Conservation (phyloP, 2,329 filamentous ascomycete genomes). For the Exophiala alcalophila region DNA sequence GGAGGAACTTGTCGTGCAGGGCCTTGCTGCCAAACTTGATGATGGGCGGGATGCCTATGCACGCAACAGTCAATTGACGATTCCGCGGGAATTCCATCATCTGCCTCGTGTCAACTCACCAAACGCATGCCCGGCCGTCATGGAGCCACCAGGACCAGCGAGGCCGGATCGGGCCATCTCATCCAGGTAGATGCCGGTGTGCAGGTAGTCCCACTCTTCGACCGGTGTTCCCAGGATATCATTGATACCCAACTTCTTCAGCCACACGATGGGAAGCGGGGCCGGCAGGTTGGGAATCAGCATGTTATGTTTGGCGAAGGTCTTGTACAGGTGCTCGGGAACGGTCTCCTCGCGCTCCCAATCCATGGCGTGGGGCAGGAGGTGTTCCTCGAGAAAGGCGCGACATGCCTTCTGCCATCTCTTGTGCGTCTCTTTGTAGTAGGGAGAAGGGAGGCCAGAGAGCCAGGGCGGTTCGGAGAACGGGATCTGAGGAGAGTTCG, state of each 20-base stretch:
- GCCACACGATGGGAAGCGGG: conserved; percentile 65
- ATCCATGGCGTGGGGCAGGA: conserved; percentile 61
- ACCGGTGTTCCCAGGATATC: conserved; percentile 65
- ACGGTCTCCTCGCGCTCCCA: conserved; percentile 67
- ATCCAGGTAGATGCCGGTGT: conserved; percentile 67
- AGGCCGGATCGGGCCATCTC: conserved; percentile 68
- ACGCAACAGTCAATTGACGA: background rate
- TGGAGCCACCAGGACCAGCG: conserved; percentile 59
- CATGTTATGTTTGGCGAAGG: conserved; percentile 65
- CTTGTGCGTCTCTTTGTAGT: conserved; percentile 65
- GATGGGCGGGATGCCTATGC: conserved; percentile 62
- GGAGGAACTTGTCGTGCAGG: conserved; percentile 65
- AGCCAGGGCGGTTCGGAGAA: conserved; percentile 74
- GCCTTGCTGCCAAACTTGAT: conserved; percentile 63
- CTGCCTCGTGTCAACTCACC: conserved; percentile 18
- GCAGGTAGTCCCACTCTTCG: conserved; percentile 71
- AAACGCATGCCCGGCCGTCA: conserved; percentile 70
- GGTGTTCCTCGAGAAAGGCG: conserved; percentile 62
- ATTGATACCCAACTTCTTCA: conserved; percentile 63
- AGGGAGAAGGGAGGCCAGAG: conserved; percentile 66
- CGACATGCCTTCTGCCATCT: conserved; percentile 67
- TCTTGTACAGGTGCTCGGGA: conserved; percentile 61
- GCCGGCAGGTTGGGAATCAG: conserved; percentile 67
- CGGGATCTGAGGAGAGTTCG: conserved; percentile 46
- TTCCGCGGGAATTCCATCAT: background rate